Evolutionary conservation across 1,139 yeast genomes (phyloP), one percentile per base, ranked within the genome.

Genomic region (Tardiomyces depauwii): DNA sequence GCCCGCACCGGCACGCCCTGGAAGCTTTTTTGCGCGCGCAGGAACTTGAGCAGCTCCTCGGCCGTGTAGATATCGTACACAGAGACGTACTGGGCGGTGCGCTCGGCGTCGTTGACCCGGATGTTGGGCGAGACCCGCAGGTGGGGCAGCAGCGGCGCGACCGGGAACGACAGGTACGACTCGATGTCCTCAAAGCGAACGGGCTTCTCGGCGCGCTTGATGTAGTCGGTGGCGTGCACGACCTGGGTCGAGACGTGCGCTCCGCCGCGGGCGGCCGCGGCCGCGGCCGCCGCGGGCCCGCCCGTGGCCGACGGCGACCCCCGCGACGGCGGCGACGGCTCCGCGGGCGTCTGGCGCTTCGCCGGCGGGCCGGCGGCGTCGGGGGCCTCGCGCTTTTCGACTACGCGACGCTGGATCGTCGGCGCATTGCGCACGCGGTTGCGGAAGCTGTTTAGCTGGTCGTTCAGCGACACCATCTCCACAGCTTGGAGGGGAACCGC

Each of bases 1-100:
- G 89, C 96, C 59, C 86, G 86, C 28, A 91, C 96, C 0, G 88
- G 72, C 1, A 84, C 75, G 2, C 98, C 98, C 59, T 81, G 86
- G 62, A 86, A 88, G 1, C 96, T 86, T 1, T 85, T 81, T 65
- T 88, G 96, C 21, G 80, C 72, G 56, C 89, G 75, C 49, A 93
- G 71, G 55, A 82, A 83, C 49, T 78, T 73, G 47, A 93, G 63
- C 51, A 93, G 70, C 53, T 87, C 95, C 48, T 80, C 85, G 2
- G 82, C 83, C 2, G 83, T 77, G 55, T 86, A 80, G 48, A 93
- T 89, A 60, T 89, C 89, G 64, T 87, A 94, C 46, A 87, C 73
- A 3, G 97, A 87, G 41, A 86, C 82, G 59, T 91, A 93, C 59
- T 86, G 91, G 46, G 88, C 75, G 0, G 95, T 82, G 47, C 77